Evolutionary conservation across 176 grass and related monocot genomes (phyloP), one percentile per base, ranked within the genome.

Genomic region (Microstegium vimineum): DNA sequence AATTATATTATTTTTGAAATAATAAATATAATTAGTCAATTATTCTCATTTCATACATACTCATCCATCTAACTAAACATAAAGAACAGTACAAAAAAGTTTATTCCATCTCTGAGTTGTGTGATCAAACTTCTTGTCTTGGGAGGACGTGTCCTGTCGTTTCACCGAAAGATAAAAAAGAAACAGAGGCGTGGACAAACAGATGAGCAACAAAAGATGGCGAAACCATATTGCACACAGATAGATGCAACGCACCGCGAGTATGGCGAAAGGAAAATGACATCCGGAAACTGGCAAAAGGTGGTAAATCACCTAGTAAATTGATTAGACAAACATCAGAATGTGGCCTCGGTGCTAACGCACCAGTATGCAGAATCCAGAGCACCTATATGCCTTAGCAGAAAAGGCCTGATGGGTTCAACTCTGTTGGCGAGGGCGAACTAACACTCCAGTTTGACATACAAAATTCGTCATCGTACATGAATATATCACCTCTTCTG

Each of bases 381-480:
- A 10, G 4, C 9, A 66, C 52, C 52, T 86, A 82, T 33, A 72
- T 31, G 27, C 73, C 73, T n/a, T 77, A 14, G n/a, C 30, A 0
- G 60, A 22, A 72, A n/a, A 46, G 31, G 43, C 22, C 52, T n/a
- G 52, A 56, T 57, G 52, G 22, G 52, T 57, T 57, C 52, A 57
- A 56, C 52, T 56, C 54, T 1, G 54, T n/a, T 23, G 20, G 52
- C 2, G 8, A 11, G 54, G 3, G 8, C 22, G 9, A 59, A 59
- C 9, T 11, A 59, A 12, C 22, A 12, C 3, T n/a, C 13, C 60
- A 30, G 40, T 83, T 82, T 35, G 4, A 78, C 78, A 84, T 83
- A 86, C 47, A 79, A 69, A 88, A 90, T 6, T 31, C 2, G 65
- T 18, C 77, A 30, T 71, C 35, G 0, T 73, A 82, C 73, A 86